A percentile compares a stretch with the other conserved stretches of the same genome.
phyloP scores from a whole-genome alignment of 1,284 basidiomycete species.

The Fomitopsis palustris region DNA sequence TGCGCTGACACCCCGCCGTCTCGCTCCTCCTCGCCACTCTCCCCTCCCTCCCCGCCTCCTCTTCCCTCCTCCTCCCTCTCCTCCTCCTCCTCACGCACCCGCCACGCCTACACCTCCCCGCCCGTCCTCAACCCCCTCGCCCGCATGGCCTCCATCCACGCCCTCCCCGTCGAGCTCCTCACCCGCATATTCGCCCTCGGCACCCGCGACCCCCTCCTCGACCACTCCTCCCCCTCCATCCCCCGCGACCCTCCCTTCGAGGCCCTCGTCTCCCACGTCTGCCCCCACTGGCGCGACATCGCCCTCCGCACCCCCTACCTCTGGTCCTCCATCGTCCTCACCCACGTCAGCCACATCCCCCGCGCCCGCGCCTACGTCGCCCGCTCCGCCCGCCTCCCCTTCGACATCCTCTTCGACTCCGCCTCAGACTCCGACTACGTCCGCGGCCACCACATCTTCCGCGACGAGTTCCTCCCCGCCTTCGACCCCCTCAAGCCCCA shows the following conservation, averaged over 20 bases:
- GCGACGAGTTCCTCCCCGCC: constrained; percentile 38
- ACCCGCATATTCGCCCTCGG: constrained; percentile 50
- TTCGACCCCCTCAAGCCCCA: constrained; percentile 47
- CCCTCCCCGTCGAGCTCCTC: constrained; percentile 55
- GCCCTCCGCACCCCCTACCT: constrained; percentile 45
- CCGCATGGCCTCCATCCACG: constrained; percentile 32
- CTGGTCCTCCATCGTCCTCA: constrained; percentile 53
- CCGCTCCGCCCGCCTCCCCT: constrained; percentile 33
- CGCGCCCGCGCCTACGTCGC: constrained; percentile 44
- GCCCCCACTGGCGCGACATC: constrained; percentile 48
- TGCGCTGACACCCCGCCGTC: neutral
- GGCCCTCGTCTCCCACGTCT: constrained; percentile 51
- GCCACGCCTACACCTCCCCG: neutral
- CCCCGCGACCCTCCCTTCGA: constrained; percentile 39
- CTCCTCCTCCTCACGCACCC: neutral
- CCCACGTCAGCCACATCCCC: constrained; percentile 42
- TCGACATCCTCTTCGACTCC: constrained; percentile 57
- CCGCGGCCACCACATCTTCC: constrained; percentile 44
- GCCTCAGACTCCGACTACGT: constrained; percentile 44
- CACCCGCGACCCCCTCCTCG: constrained; percentile 39
- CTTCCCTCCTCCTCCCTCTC: neutral
- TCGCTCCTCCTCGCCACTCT: neutral
- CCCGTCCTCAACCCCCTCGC: neutral
- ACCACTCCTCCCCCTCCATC: constrained; percentile 28
- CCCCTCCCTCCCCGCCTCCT: neutral